These are phyloP conservation scores for Aspergillus bridgeri DNA, from an alignment of 495 filamentous ascomycete genomes.

Conservation along the genomic window DNA sequence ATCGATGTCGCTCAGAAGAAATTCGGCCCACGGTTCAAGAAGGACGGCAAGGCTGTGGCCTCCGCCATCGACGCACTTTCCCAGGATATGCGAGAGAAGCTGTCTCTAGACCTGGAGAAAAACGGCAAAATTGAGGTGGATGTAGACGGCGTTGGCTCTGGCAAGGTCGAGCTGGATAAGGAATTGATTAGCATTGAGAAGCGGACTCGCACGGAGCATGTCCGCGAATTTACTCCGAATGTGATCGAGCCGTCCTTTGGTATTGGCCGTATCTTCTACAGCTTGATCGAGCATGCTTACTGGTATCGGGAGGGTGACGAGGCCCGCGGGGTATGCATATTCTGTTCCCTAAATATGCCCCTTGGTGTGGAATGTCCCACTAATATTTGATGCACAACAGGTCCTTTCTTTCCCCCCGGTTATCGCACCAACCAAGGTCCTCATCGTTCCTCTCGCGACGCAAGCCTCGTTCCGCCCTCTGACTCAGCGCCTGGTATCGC, in stretches of 20 bases:
- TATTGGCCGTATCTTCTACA: slow-evolving; percentile 77
- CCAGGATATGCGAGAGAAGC: slow-evolving; percentile 68
- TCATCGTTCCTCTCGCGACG: slow-evolving; percentile 63
- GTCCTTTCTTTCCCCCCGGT: slow-evolving; percentile 65
- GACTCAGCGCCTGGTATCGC: slow-evolving; percentile 45
- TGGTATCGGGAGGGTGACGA: slow-evolving; percentile 66
- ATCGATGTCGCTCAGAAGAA: slow-evolving; percentile 80
- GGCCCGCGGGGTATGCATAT: slow-evolving; percentile 57
- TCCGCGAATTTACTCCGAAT: slow-evolving; percentile 76
- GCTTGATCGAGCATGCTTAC: slow-evolving; percentile 74
- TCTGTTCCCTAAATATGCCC: background rate
- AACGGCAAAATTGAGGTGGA: slow-evolving; percentile 65
- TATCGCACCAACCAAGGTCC: slow-evolving; percentile 66
- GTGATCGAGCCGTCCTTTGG: slow-evolving; percentile 86
- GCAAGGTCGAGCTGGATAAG: slow-evolving; percentile 67
- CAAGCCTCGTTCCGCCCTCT: slow-evolving; percentile 57
- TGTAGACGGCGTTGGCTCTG: slow-evolving; percentile 58
- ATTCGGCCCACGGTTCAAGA: slow-evolving; percentile 76
- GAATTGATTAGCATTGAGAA: slow-evolving; percentile 70
- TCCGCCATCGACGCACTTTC: slow-evolving; percentile 61
- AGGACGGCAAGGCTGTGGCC: slow-evolving; percentile 73
- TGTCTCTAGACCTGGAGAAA: slow-evolving; percentile 60
- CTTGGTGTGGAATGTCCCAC: background rate
- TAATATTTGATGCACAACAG: slow-evolving; percentile 36
- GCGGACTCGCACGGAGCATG: slow-evolving; percentile 63